Percentiles rank a stretch among this genome's conserved stretches.
Evolutionary conservation across 164 flowering plant genomes (phyloP).

Genomic region (Nymphaea colorata): DNA sequence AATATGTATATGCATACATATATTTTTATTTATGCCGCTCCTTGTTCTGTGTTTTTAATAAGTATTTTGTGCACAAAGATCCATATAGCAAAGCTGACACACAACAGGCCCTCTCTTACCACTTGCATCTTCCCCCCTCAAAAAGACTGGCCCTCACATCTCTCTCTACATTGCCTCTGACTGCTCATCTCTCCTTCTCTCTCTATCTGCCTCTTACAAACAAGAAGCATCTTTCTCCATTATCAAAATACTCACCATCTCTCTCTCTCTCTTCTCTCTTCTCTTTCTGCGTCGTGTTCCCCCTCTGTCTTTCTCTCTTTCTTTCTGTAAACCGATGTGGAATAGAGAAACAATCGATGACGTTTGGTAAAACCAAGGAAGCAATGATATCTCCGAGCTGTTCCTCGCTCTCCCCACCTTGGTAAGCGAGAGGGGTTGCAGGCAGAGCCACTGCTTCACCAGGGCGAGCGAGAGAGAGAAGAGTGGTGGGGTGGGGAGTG

Average conservation of each 20-base stretch:
- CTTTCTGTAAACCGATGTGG: not conserved
- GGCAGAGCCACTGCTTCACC: not conserved
- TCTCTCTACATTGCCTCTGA: not conserved
- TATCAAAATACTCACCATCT: not conserved
- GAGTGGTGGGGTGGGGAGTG: not conserved
- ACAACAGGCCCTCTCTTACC: not conserved
- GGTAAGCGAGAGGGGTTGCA: not conserved
- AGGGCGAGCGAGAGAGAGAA: not conserved
- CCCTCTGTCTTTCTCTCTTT: not conserved
- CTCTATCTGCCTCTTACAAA: not conserved
- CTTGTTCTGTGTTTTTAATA: not conserved
- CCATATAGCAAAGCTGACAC: not conserved
- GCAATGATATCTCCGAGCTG: not conserved
- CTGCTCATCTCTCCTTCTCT: not conserved
- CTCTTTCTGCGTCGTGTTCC: not conserved
- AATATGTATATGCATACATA: not conserved
- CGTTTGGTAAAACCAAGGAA: not conserved
- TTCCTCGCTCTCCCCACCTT: not conserved
- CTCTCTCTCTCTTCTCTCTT: slow-evolving; percentile 1
- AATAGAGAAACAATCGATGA: not conserved
- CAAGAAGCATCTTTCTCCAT: not conserved
- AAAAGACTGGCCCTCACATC: not conserved
- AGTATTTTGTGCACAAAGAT: not conserved
- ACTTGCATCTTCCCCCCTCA: not conserved
- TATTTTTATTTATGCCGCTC: not conserved